Evolutionary conservation across 2,329 filamentous ascomycete genomes (phyloP), one percentile per base, ranked within the genome.

Genomic region (Ustulina deusta): DNA sequence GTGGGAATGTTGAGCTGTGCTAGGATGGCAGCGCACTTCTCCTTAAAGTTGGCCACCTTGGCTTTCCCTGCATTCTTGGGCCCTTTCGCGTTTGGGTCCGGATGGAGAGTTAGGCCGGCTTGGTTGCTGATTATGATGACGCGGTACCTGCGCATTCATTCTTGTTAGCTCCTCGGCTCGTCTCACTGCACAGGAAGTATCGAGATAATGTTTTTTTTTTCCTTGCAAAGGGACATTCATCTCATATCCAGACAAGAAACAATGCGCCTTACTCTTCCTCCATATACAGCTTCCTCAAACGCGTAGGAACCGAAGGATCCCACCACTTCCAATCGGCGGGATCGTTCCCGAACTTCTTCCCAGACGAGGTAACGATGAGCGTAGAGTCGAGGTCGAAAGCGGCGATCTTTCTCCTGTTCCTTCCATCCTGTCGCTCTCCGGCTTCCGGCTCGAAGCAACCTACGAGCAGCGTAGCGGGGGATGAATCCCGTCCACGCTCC

Each of bases 251-350:
- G 1, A 6, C 2, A 52, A 0, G 11, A 22, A 56, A 38, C 29
- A 20, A 2, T 25, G 17, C 3, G 15, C 20, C 80, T 52, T 80
- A 92, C 86, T 90, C 93, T 72, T 96, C 87, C 11, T 88, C 83
- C 6, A 80, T 71, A 74, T 93, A 87, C 1, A 98, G 83, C 66
- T 89, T 82, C 71, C 86, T 87, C 20, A 99, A 79, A 60, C 83
- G 87, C 0, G 79, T 80, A 0, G 93, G 93, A 0, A 98, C 92
- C 20, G 81, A 84, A 15, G 81, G 74, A 78, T 97, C 83, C 93
- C 94, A 98, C 96, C 96, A 99, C 78, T 93, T 93, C 96, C 96
- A 99, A 77, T 98, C 95, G 3, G 84, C 83, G 0, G 90, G 87
- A 71, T 89, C 87, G 59, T 86, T 86, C 2, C 89, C 86, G 75